phyloP scores from a whole-genome alignment of 768 basidiomycete species.

The Coprinellus aureogranulatus region DNA sequence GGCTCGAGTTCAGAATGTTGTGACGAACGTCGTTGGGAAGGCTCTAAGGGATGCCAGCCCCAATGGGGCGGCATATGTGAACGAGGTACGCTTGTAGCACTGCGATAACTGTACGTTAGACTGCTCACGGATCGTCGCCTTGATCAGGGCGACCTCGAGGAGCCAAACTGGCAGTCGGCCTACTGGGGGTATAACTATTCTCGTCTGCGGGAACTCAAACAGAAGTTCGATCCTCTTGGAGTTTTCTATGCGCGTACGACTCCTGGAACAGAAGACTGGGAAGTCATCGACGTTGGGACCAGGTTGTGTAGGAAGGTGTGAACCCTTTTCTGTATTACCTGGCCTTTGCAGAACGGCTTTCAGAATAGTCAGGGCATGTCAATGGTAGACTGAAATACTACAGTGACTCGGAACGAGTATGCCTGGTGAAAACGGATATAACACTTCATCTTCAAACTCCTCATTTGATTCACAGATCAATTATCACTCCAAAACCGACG shows the following conservation, averaged over 20 bases:
- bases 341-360: too few relatives aligned
- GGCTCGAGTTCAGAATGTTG: constrained; percentile 6
- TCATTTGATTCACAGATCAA: too few relatives aligned
- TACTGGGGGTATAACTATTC: constrained; percentile 16
- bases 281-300: constrained; percentile 6
- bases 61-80: constrained; percentile 12
- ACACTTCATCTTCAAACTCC: too few relatives aligned
- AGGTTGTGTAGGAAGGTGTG: constrained; percentile 6
- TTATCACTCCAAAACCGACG: too few relatives aligned
- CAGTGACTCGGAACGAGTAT: too few relatives aligned
- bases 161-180: constrained; percentile 14
- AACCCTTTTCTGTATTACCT: too few relatives aligned
- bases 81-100: neutral
- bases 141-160: constrained; percentile 11
- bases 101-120: neutral
- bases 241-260: constrained; percentile 10
- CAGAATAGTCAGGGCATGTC: too few relatives aligned
- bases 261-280: constrained; percentile 11
- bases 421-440: too few relatives aligned
- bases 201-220: constrained; percentile 5
- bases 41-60: constrained; percentile 14
- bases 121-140: too few relatives aligned
- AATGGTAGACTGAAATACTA: too few relatives aligned
- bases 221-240: constrained; percentile 6
- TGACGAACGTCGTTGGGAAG: constrained; percentile 12